Evolutionary conservation across 805 yeast species (phyloP), one percentile per base, ranked within the genome.

Genomic region (Cyberlindnera nakhonratchasimensis): DNA sequence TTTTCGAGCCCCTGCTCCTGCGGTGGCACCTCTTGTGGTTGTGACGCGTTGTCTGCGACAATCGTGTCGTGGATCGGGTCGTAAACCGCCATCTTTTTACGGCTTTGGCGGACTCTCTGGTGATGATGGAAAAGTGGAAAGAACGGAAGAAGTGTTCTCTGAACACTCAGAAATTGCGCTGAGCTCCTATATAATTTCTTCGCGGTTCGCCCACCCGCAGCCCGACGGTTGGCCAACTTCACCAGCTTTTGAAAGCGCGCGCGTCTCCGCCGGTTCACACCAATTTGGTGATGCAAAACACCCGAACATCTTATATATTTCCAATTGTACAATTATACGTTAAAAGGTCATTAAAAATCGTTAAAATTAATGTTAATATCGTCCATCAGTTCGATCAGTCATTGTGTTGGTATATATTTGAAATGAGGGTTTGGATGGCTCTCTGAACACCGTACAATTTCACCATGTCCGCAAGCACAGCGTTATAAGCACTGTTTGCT

Each of bases 1-100:
- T 25, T 23, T 25, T 26, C n/a, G 22, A 13, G 29, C 25, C 11
- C 25, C 10, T 8, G 17, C 21, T 10, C 6, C 21, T 24, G 11
- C 10, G n/a, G 7, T 24, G 12, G 19, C 29, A 21, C 21, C 13
- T 11, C 8, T 12, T n/a, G 9, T 28, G 24, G 9, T 12, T 17
- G 5, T 12, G 14, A 18, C 23, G 33, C 3, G 19, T n/a, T 23
- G 19, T 31, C 40, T 8, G 34, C 34, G 11, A 34, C 38, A 46
- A 47, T 31, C 23, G 43, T 40, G 32, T 47, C 51, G 28, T 47
- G 51, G 28, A 47, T 45, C 17, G 51, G 48, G 34, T 47, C 51
- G 40, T 41, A 47, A 4, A 41, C 38, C 8, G 46, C 36, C 45
- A 40, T 43, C 18, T 25, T n/a, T 18, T 21, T 8, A 12, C 4